These are phyloP conservation scores for Podospora anserina DNA, from an alignment of 495 filamentous ascomycete species.

Conservation along the genomic window DNA sequence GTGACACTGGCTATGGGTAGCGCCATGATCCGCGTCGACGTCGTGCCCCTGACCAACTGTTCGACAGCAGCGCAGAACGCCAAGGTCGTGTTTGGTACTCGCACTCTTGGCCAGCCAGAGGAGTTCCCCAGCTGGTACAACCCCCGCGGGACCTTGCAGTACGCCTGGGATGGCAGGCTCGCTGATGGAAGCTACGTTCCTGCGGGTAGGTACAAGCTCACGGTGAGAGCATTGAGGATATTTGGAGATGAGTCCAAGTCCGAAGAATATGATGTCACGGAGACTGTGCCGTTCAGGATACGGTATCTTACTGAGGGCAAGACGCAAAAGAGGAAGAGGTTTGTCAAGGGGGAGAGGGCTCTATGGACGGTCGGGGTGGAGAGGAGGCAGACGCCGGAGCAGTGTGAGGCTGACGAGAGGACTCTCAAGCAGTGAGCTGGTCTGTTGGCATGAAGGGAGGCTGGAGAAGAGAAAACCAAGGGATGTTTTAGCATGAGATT, in stretches of 20 bases:
- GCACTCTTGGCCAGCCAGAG: conserved; percentile 35
- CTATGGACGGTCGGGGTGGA: neutral
- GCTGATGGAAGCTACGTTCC: conserved; percentile 41
- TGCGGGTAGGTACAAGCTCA: conserved; percentile 46
- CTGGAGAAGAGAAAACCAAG: neutral
- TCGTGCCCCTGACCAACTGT: conserved; percentile 37
- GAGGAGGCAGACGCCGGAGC: neutral
- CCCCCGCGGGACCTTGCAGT: conserved; percentile 34
- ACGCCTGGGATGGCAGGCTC: conserved; percentile 44
- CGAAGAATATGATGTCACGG: conserved; percentile 39
- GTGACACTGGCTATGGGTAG: conserved; percentile 44
- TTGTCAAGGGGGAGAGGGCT: neutral
- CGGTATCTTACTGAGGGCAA: conserved; percentile 20
- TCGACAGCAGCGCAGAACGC: conserved; percentile 24
- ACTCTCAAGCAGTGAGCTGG: neutral
- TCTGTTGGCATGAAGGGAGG: neutral
- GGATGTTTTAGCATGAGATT: neutral
- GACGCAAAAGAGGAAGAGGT: conserved; percentile 3
- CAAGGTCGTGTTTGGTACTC: conserved; percentile 34
- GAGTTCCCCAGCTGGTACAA: conserved; percentile 41
- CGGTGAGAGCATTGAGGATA: conserved; percentile 43
- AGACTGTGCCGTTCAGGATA: conserved; percentile 39
- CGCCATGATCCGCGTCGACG: conserved; percentile 42
- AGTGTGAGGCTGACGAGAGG: conserved; percentile 4
- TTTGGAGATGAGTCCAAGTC: conserved; percentile 36